A percentile compares a stretch with the other conserved stretches of the same genome.
Evolutionary conservation across 2,329 filamentous ascomycete species (phyloP).

Genomic region (Neoarthrinium moseri): DNA sequence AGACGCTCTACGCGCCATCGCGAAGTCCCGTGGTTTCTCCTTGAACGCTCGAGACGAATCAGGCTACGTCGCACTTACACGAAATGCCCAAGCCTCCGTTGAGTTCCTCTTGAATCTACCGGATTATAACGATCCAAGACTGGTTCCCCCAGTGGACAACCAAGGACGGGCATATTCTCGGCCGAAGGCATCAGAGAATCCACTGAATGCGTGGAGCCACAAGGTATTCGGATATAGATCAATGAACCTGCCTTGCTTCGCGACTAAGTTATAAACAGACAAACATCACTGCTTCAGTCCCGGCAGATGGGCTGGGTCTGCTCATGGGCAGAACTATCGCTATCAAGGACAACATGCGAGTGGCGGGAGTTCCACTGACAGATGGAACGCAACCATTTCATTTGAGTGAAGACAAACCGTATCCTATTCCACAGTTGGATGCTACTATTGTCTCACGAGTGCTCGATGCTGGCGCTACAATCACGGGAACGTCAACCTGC

Average conservation of each 20-base stretch:
- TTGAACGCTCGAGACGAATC: background rate
- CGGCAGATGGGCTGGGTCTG: background rate
- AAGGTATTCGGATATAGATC: background rate
- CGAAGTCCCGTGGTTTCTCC: background rate
- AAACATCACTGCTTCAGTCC: background rate
- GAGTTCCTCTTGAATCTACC: background rate
- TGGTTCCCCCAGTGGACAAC: background rate
- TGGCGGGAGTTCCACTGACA: conserved; percentile 33
- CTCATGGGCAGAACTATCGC: conserved; percentile 28
- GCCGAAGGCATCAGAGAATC: background rate
- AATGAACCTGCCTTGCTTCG: background rate
- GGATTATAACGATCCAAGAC: background rate
- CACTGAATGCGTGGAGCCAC: background rate
- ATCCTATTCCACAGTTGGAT: conserved; percentile 30
- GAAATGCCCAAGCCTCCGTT: background rate
- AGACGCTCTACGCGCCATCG: background rate
- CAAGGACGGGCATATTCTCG: background rate
- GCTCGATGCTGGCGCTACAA: conserved; percentile 29
- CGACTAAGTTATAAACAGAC: background rate
- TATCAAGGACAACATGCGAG: conserved; percentile 34
- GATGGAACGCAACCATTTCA: conserved; percentile 30
- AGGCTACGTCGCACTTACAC: background rate
- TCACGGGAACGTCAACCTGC: conserved; percentile 34
- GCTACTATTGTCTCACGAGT: conserved; percentile 30
- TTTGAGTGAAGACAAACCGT: conserved; percentile 21